Evolutionary conservation across 495 filamentous ascomycete species (phyloP), one percentile per base, ranked within the genome.

Genomic region (Daldinia bambusicola): DNA sequence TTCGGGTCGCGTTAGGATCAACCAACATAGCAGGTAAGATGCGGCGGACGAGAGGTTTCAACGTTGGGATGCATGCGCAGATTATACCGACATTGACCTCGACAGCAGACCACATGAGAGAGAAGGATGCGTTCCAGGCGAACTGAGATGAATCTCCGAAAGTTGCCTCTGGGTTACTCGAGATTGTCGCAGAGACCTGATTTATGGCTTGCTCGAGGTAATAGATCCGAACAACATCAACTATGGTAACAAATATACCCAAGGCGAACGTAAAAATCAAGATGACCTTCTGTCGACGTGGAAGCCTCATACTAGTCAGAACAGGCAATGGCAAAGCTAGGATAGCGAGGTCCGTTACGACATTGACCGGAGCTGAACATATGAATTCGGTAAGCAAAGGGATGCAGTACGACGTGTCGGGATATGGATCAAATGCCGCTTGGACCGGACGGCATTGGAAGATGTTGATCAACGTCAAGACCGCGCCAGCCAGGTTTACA

Each of bases 81-180:
- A 94, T 90, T 61, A 97, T 92, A 7, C 93, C 93, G 7, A 93
- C 84, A 72, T 97, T 94, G 77, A 97, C 93, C 78, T 97, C 94
- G 66, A 98, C 87, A 8, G 89, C 92, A 16, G 91, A 94, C 94
- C 93, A 98, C 90, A 97, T 93, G 76, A 96, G 92, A 0, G 93
- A 91, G 1, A 93, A 77, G 4, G 93, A 92, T 3, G 90, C 93
- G 78, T 93, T 92, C 90, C 88, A 90, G 76, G 79, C 78, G 69
- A 87, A 87, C 40, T 81, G 77, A 31, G 67, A 53, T 55, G 77
- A 78, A 63, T 80, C 75, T 4, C 74, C 79, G 55, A 80, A 82
- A 22, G 74, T 73, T 18, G 77, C 66, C 16, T 41, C 60, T n/a
- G 69, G 52, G 62, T 80, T 70, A 34, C 67, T 40, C 12, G 77